These are phyloP conservation scores for Cairneyella variabilis DNA, from an alignment of 495 filamentous ascomycete genomes.

Conservation along the genomic window DNA sequence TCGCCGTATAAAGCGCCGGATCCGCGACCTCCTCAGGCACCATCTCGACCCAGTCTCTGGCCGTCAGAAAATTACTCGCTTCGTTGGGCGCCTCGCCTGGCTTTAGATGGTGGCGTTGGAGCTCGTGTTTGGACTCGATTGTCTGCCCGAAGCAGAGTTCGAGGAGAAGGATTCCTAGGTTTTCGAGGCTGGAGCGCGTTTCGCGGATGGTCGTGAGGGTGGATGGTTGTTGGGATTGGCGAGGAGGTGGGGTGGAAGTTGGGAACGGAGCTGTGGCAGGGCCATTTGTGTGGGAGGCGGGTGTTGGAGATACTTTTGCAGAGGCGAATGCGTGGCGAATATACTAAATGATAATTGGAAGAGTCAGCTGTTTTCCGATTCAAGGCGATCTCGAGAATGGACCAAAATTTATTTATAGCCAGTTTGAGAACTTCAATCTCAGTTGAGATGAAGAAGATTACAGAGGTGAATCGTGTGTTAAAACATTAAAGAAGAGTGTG, in stretches of 20 bases:
- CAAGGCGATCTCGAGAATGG: no score
- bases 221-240: neutral
- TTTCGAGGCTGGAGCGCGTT: neutral
- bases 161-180: constrained; percentile 1
- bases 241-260: neutral
- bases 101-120: neutral
- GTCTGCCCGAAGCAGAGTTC: constrained; percentile 1
- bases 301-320: no score
- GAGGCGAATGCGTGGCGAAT: no score
- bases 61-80: neutral
- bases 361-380: no score
- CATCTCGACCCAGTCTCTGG: neutral
- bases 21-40: neutral
- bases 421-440: no score
- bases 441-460: no score
- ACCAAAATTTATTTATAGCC: no score
- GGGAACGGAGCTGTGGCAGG: no score
- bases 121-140: neutral
- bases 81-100: neutral
- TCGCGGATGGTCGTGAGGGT: neutral
- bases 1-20: neutral
- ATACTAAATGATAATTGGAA: no score
- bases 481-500: no score
- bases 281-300: no score
- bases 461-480: no score